phyloP scores from a whole-genome alignment of 176 grass and related monocot species.

The Rhynchospora breviuscula region DNA sequence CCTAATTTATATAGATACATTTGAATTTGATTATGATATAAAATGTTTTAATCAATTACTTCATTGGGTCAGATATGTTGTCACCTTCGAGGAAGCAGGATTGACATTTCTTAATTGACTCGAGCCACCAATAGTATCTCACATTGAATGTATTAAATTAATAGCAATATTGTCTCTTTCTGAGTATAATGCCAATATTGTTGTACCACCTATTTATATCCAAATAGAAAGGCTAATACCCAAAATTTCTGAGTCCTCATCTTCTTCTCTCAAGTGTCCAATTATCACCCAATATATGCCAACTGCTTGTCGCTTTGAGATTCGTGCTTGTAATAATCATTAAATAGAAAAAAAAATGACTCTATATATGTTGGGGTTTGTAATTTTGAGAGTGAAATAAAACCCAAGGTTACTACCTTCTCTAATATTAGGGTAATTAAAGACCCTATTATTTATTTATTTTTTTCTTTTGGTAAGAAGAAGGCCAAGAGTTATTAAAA shows the following conservation, averaged over 20 bases:
- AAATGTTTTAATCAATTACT: background rate
- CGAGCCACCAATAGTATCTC: background rate
- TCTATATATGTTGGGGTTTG: background rate
- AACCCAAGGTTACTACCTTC: no score
- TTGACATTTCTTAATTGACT: conserved; percentile 16
- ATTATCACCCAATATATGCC: background rate
- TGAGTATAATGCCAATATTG: background rate
- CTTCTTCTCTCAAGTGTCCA: background rate
- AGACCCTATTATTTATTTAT: no score
- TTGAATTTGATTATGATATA: background rate
- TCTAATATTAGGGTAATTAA: no score
- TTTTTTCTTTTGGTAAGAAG: no score
- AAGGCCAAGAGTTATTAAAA: no score
- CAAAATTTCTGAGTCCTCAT: background rate
- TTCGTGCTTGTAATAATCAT: background rate
- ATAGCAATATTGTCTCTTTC: background rate
- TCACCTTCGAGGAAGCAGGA: conserved; percentile 22
- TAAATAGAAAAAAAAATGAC: background rate
- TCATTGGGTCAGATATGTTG: background rate
- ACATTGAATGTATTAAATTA: background rate
- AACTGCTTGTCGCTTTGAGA: background rate
- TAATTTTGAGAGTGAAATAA: background rate
- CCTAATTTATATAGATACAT: conserved; percentile 9
- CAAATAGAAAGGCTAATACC: background rate
- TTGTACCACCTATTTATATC: background rate